A percentile compares a stretch with the other conserved stretches of the same genome.
phyloP scores from a whole-genome alignment of 768 basidiomycete species.

The Saitozyma podzolica region DNA sequence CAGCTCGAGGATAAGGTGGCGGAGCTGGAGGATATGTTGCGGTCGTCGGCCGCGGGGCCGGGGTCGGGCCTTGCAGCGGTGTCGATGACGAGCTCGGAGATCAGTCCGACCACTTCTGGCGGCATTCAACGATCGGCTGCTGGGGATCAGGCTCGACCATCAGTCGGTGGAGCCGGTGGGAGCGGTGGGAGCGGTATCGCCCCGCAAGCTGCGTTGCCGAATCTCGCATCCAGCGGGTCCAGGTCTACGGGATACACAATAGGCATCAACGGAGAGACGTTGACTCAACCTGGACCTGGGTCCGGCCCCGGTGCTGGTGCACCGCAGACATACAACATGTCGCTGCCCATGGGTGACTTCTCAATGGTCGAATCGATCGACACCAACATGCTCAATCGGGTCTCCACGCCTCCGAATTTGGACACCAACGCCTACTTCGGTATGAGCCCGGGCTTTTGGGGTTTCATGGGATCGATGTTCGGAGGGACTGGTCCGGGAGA shows the following conservation, averaged over 20 bases:
- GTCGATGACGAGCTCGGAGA: no score
- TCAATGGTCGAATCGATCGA: not conserved
- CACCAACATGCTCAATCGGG: not conserved
- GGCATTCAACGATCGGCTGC: no score
- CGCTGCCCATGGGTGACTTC: no score
- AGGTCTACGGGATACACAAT: not conserved
- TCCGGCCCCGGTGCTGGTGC: no score
- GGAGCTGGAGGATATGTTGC: constrained; percentile 32
- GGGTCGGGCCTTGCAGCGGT: not conserved
- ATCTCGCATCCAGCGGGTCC: not conserved
- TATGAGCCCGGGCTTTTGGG: not conserved
- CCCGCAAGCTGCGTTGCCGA: not conserved
- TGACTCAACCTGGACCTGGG: not conserved
- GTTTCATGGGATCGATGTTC: constrained; percentile 6
- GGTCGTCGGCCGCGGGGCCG: not conserved
- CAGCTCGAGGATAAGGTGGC: constrained; percentile 47
- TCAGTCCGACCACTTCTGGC: no score
- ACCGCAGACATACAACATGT: no score
- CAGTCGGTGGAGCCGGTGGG: not conserved
- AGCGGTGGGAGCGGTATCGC: not conserved
- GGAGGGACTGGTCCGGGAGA: constrained; percentile 6
- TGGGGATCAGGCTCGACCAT: not conserved
- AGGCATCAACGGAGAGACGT: not conserved
- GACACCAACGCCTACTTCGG: no score
- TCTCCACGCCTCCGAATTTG: no score